Conservation (phyloP, 805 yeast genomes). For the Ogataea nitratoaversa region DNA sequence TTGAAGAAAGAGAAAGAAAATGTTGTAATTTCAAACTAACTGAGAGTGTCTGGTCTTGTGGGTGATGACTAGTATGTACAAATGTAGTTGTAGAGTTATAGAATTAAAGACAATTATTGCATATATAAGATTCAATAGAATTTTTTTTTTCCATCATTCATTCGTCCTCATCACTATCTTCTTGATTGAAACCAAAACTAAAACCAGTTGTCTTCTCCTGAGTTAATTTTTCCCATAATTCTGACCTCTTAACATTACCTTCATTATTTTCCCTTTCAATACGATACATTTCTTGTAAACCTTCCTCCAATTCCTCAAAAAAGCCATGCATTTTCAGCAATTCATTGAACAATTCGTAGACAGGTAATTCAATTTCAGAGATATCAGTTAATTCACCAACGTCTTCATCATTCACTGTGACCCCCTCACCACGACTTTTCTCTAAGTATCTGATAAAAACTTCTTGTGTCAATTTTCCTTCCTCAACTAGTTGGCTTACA, state of each 20-base stretch:
- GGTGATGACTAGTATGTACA: no score
- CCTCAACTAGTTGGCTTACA: conserved; percentile 31
- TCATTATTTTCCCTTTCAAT: conserved; percentile 30
- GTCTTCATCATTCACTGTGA: conserved; percentile 47
- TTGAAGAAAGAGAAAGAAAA: conserved; percentile 2
- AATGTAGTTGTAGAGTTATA: no score
- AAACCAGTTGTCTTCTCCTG: conserved; percentile 20
- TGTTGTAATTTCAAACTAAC: no score
- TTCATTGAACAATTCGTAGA: conserved; percentile 56
- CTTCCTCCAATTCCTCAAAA: conserved; percentile 31
- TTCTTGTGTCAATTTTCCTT: conserved; percentile 23
- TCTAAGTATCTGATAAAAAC: conserved; percentile 7
- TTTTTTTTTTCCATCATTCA: no score
- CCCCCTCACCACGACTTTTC: conserved; percentile 8
- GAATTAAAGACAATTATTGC: no score
- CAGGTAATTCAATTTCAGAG: conserved; percentile 40
- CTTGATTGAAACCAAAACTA: conserved; percentile 32
- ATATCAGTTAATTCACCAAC: conserved; percentile 48
- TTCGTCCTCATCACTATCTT: conserved; percentile 5
- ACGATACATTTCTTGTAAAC: conserved; percentile 31
- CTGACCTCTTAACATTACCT: conserved; percentile 35
- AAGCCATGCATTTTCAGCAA: conserved; percentile 41
- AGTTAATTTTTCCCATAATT: conserved; percentile 47
- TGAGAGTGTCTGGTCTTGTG: no score
- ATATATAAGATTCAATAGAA: no score